Base-by-base conservation (phyloP, 2,329 filamentous ascomycete genomes). In the Colletotrichum sp. region DNA sequence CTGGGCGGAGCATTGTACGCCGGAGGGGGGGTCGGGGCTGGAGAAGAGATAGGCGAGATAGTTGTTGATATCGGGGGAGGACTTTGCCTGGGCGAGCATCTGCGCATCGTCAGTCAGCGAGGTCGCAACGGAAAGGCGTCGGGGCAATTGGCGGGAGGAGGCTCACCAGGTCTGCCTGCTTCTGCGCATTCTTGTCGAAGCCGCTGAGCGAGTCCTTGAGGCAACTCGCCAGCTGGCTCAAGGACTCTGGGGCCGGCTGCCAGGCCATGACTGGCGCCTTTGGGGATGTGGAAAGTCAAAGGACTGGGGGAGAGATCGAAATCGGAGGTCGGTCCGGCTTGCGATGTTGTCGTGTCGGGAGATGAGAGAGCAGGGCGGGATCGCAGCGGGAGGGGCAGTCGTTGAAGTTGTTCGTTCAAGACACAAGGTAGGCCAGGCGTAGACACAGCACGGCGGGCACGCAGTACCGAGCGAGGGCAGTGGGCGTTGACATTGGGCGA, bases 21-120 rank as follows among this genome's bases (percentile, higher is more conserved):
- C 91, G 70, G 87, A 84, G 61, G 93, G 91, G 65, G 88, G 86
- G 76, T 92, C 88, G 70, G 91, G 83, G 78, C 90, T 95, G 74
- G 94, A 95, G 84, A 98, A 95, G 76, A 99, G 90, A 84, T 94
- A 98, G 78, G 95, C 94, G 58, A 99, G 92, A 84, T 99, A 99
- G 86, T 98, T 98, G 87, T 97, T 96, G 87, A 98, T 94, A 83
- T 98, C 96, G 63, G 96, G 96, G 13, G 94, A 97, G 66, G 89
- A 86, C 82, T 95, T 97, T 75, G 96, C 97, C 86, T 98, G 94
- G 77, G 91, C 89, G 79, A 99, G 94, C 95, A 98, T 97, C 97
- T 98, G 79, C 34, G 69, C 62, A 64, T 67, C 55, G 33, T 66
- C 66, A 73, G 77, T 81, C 75, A 81, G 78, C 33, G 27, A 12